Percentiles rank a stretch among this genome's conserved stretches.
These are phyloP conservation scores for Chrysoporthe austroafricana DNA, from an alignment of 2,329 filamentous ascomycete genomes.

Conservation along the genomic window DNA sequence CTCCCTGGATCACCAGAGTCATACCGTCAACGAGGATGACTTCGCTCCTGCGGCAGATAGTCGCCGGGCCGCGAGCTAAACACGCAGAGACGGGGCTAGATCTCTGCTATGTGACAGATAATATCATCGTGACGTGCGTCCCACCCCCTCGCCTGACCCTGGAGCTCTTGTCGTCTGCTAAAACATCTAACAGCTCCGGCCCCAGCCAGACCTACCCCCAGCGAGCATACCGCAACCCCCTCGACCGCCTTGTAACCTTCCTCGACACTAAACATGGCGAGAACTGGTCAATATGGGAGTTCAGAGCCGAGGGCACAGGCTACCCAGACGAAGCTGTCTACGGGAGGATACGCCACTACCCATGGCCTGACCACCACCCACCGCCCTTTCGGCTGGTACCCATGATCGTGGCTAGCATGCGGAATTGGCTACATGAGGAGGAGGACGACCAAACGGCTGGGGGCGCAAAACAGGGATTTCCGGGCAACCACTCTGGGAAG, in stretches of 20 bases:
- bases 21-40: slow-evolving; percentile 53
- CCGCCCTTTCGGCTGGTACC: slow-evolving; percentile 90
- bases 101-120: slow-evolving; percentile 91
- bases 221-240: slow-evolving; percentile 89
- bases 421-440: slow-evolving; percentile 75
- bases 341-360: slow-evolving; percentile 83
- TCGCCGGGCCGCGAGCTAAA: slow-evolving; percentile 81
- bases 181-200: slow-evolving; percentile 70
- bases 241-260: slow-evolving; percentile 84
- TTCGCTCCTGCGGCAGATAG: slow-evolving; percentile 84
- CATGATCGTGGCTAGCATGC: slow-evolving; percentile 88
- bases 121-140: slow-evolving; percentile 66
- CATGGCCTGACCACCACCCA: slow-evolving; percentile 96
- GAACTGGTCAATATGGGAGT: slow-evolving; percentile 97
- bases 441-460: slow-evolving; percentile 32
- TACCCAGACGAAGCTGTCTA: slow-evolving; percentile 93
- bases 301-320: slow-evolving; percentile 92
- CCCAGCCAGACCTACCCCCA: slow-evolving; percentile 89
- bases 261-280: slow-evolving; percentile 82
- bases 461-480: slow-evolving; percentile 27
- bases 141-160: background rate
- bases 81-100: slow-evolving; percentile 90
- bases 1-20: background rate
- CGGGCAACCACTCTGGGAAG: slow-evolving; percentile 16
- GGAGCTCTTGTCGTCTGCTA: background rate